Evolutionary conservation across 1,139 yeast species (phyloP), one percentile per base, ranked within the genome.

Genomic region (Diutina pseudorugosa): DNA sequence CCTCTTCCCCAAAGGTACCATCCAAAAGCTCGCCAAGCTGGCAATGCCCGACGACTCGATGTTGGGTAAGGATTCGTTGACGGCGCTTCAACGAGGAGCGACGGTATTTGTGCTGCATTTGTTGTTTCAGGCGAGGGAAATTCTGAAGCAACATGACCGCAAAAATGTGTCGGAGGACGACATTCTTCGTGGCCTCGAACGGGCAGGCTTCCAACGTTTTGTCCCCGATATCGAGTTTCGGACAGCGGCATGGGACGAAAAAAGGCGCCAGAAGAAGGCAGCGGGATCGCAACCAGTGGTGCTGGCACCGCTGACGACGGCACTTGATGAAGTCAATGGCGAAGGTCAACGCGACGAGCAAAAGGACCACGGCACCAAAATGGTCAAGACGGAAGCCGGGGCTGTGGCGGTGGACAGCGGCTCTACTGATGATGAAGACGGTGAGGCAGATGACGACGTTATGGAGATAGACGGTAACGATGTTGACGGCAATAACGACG

Each of bases 51-150:
- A 55, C 18, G 61, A 57, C 8, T 66, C 77, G 64, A 63, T 80
- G 11, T 57, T 73, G 50, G 80, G 87, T 16, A 84, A 83, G 61
- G 94, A 85, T 60, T 79, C 88, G 2, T 70, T 80, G 20, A 63
- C 77, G 1, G 91, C 86, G 1, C 61, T 85, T 25, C 93, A 85
- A 60, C 66, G 93, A 55, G 75, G 88, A 6, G 82, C 91, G 14
- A 83, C 90, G 0, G 82, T 85, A 3, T 85, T 83, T 64, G 87
- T 85, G 25, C 83, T 84, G 50, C 83, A 83, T 60, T 58, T 85
- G 51, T 69, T 83, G 59, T 78, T 79, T 60, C 78, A 80, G 60
- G 89, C 91, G 3, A 75, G 85, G 53, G 76, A 72, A 55, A 60
- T 73, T 2, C 75, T 86, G 4, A 76, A 73, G 55, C 72, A 70